Percentiles rank a stretch among this genome's conserved stretches.
Evolutionary conservation across 2,329 filamentous ascomycete species (phyloP).

Genomic region (Ustulina deusta): DNA sequence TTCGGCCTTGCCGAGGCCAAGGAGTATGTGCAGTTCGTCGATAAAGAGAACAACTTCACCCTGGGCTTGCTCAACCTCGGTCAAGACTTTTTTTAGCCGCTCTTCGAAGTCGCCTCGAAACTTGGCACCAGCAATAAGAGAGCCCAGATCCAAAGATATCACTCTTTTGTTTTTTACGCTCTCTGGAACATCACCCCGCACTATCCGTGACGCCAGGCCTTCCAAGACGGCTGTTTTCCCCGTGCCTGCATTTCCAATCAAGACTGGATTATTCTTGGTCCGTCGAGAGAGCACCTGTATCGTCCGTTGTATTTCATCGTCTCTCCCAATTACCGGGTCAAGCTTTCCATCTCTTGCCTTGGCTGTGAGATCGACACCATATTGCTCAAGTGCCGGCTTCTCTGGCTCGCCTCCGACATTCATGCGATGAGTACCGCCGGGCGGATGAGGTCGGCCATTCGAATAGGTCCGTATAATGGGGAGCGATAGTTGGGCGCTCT

Average conservation of each 20-base stretch:
- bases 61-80: slow-evolving; percentile 89
- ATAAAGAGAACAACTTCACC: slow-evolving; percentile 95
- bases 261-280: slow-evolving; percentile 95
- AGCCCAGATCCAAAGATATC: slow-evolving; percentile 87
- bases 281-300: slow-evolving; percentile 93
- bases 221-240: slow-evolving; percentile 96
- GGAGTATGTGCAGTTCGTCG: slow-evolving; percentile 90
- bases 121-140: slow-evolving; percentile 94
- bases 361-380: slow-evolving; percentile 88
- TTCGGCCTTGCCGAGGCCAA: slow-evolving; percentile 94
- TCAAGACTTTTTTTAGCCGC: slow-evolving; percentile 87
- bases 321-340: slow-evolving; percentile 94
- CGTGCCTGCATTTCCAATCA: slow-evolving; percentile 92
- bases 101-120: slow-evolving; percentile 98
- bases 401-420: slow-evolving; percentile 79
- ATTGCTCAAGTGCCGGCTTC: slow-evolving; percentile 91
- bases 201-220: slow-evolving; percentile 88
- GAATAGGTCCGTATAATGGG: slow-evolving; percentile 64
- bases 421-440: slow-evolving; percentile 94
- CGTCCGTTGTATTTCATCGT: slow-evolving; percentile 90
- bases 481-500: slow-evolving; percentile 38
- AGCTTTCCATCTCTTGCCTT: slow-evolving; percentile 88
- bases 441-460: slow-evolving; percentile 83
- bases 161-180: slow-evolving; percentile 96
- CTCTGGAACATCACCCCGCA: slow-evolving; percentile 92